These are phyloP conservation scores for Aspergillus calidoustus DNA, from an alignment of 2,329 filamentous ascomycete species.

Conservation along the genomic window DNA sequence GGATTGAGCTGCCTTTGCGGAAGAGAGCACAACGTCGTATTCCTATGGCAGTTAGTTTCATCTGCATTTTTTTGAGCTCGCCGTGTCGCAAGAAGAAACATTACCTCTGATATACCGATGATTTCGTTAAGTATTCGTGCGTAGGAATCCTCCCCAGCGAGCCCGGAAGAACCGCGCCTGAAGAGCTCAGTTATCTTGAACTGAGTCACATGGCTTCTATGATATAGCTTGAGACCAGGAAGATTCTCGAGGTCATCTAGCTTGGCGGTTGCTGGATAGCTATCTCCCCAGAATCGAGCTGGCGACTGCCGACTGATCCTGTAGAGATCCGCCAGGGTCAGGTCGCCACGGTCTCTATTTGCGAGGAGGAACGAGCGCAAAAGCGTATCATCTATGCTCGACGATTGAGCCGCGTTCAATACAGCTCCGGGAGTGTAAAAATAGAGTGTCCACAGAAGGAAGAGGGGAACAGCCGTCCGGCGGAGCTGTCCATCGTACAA, in stretches of 20 bases:
- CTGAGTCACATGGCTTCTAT: slow-evolving; percentile 31
- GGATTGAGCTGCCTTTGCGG: background rate
- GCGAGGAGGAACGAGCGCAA: slow-evolving; percentile 29
- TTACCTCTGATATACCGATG: slow-evolving; percentile 25
- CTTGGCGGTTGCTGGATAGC: slow-evolving; percentile 30
- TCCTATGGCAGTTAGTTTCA: background rate
- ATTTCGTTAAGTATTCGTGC: slow-evolving; percentile 28
- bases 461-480: slow-evolving; percentile 31
- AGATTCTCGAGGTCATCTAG: slow-evolving; percentile 35
- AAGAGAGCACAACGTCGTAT: background rate
- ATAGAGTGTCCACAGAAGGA: slow-evolving; percentile 34
- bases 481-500: slow-evolving; percentile 13
- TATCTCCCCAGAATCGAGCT: slow-evolving; percentile 32
- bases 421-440: slow-evolving; percentile 31
- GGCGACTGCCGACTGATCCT: slow-evolving; percentile 33
- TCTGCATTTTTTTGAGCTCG: background rate
- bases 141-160: slow-evolving; percentile 12
- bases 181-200: slow-evolving; percentile 33
- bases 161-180: slow-evolving; percentile 13
- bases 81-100: too few species aligned
- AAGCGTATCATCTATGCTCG: slow-evolving; percentile 25
- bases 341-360: slow-evolving; percentile 15
- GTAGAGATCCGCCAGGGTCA: slow-evolving; percentile 30
- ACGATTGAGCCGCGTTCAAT: slow-evolving; percentile 25
- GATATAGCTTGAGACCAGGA: slow-evolving; percentile 28